Conservation (phyloP, 768 basidiomycete genomes). For the Brasilioporus rufonigricans region DNA sequence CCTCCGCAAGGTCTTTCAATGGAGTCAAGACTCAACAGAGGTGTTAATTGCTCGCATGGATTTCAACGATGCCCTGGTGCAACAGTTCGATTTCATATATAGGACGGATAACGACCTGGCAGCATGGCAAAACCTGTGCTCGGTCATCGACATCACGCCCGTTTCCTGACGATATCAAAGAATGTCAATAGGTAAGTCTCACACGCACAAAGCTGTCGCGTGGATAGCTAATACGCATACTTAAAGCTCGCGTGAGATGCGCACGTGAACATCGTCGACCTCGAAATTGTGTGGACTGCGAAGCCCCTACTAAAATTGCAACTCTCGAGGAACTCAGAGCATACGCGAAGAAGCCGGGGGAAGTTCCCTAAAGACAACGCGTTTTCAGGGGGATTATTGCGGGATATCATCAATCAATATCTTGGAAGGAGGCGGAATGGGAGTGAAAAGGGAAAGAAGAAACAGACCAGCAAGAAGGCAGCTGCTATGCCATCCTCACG, state of each 20-base stretch:
- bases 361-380: conserved; percentile 30
- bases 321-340: conserved; percentile 22
- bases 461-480: conserved; percentile 11
- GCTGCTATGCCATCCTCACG: neutral
- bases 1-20: conserved; percentile 5
- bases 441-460: conserved; percentile 14
- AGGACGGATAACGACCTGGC: conserved; percentile 17
- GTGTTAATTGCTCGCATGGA: neutral
- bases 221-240: neutral
- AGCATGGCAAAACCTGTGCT: conserved; percentile 28
- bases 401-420: conserved; percentile 24
- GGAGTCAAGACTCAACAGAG: neutral
- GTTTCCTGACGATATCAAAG: conserved; percentile 16
- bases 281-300: conserved; percentile 18
- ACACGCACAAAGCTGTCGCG: neutral
- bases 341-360: conserved; percentile 23
- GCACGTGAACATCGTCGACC: conserved; percentile 36
- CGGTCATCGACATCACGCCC: conserved; percentile 19
- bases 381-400: conserved; percentile 30
- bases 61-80: conserved; percentile 21
- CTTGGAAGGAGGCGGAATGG: conserved; percentile 20
- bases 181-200: conserved; percentile 17
- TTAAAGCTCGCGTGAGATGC: conserved; percentile 23
- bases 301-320: conserved; percentile 22
- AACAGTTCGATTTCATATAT: conserved; percentile 26